Evolutionary conservation across 1,284 basidiomycete genomes (phyloP).

Genomic region (Ceratobasidium papillatum): DNA sequence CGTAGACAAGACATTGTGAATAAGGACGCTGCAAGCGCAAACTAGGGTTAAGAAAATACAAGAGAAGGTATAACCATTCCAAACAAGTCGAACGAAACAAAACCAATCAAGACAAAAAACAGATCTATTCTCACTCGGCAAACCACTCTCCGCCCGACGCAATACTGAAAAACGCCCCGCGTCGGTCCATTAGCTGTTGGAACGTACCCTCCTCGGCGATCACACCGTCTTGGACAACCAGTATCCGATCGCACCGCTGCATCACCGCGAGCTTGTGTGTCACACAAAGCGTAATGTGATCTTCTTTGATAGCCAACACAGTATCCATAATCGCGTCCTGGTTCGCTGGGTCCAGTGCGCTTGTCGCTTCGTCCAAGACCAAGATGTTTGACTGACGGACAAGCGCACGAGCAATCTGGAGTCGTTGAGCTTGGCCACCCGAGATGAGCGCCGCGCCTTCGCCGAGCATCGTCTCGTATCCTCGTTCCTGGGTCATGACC

Average conservation of each 20-base stretch:
- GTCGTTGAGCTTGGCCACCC: constrained; percentile 92
- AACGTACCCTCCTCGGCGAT: constrained; percentile 85
- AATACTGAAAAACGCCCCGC: constrained; percentile 82
- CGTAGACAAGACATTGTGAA: background rate
- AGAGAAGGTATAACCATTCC: constrained; percentile 5
- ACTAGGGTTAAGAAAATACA: background rate
- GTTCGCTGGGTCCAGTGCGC: constrained; percentile 85
- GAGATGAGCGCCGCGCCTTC: constrained; percentile 90
- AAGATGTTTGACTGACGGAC: constrained; percentile 76
- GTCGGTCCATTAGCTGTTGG: constrained; percentile 70
- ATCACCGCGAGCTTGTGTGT: constrained; percentile 94
- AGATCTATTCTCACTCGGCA: constrained; percentile 30
- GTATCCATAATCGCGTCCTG: constrained; percentile 83
- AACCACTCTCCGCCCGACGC: constrained; percentile 89
- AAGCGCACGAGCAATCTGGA: constrained; percentile 91
- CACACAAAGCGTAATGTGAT: constrained; percentile 87
- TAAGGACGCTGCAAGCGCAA: constrained; percentile 18
- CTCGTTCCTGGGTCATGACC: constrained; percentile 78
- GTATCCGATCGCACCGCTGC: constrained; percentile 88
- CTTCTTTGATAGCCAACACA: constrained; percentile 68
- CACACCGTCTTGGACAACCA: constrained; percentile 80
- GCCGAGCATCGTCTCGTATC: constrained; percentile 87
- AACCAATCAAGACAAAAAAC: constrained; percentile 21
- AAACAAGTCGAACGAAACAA: constrained; percentile 32
- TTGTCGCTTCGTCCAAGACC: constrained; percentile 94